Percentiles rank a stretch among this genome's conserved stretches.
Conservation (phyloP, 192 early-diverging fungal species). For the Mortierella alpina region DNA sequence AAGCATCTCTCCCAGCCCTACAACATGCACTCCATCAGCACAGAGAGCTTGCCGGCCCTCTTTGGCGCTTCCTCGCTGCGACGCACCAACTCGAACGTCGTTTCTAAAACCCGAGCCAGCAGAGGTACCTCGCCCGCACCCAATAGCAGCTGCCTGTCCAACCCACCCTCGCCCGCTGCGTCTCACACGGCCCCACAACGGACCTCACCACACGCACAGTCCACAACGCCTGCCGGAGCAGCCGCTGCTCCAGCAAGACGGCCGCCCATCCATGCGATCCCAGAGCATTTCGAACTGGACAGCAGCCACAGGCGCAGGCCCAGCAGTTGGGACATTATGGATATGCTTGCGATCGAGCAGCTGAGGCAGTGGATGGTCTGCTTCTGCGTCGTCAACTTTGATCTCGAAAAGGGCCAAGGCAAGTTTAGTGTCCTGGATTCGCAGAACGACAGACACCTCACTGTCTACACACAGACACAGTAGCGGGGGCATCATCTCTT, state of each 20-base stretch:
- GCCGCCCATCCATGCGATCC: constrained; percentile 19
- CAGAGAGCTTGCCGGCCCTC: constrained; percentile 40
- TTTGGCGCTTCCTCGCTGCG: constrained; percentile 38
- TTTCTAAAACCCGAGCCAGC: constrained; percentile 25
- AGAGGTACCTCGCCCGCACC: constrained; percentile 19
- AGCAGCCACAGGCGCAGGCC: constrained; percentile 29
- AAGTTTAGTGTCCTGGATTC: constrained; percentile 25
- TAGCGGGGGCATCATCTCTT: too few species aligned
- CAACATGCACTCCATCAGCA: constrained; percentile 51
- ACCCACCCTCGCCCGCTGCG: constrained; percentile 15
- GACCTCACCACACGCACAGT: not conserved
- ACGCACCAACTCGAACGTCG: constrained; percentile 34
- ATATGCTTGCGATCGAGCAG: constrained; percentile 54
- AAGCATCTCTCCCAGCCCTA: constrained; percentile 50
- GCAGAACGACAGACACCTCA: not conserved
- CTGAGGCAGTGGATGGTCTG: constrained; percentile 77
- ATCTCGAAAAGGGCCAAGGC: constrained; percentile 84
- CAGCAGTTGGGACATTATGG: constrained; percentile 54
- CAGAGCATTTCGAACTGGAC: constrained; percentile 25
- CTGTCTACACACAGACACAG: too few species aligned
- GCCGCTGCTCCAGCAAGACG: constrained; percentile 9
- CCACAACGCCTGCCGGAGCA: constrained; percentile 3
- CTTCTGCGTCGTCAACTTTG: constrained; percentile 84
- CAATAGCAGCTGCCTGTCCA: not conserved
- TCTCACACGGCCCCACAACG: not conserved